Conservation (phyloP, 352 stramenopile genomes). For the Blastocystis sp. region DNA sequence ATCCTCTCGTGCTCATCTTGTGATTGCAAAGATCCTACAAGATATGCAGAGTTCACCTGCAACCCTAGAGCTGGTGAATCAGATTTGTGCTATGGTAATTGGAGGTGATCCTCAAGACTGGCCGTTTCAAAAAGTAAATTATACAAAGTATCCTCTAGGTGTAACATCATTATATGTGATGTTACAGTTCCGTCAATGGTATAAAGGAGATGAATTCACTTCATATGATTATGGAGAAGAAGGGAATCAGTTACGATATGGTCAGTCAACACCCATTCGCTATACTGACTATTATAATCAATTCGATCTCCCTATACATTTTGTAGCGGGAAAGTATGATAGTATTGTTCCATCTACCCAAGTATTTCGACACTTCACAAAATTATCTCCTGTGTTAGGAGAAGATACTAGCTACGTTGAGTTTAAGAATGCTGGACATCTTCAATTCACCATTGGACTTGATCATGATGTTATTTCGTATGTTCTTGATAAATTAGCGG, state of each 20-base stretch:
- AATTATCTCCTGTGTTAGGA: neutral
- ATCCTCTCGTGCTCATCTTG: neutral
- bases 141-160: conserved; percentile 67
- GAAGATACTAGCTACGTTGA: conserved; percentile 28
- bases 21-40: conserved; percentile 66
- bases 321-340: conserved; percentile 69
- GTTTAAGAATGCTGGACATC: conserved; percentile 65
- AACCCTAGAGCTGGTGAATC: conserved; percentile 61
- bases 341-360: conserved; percentile 69
- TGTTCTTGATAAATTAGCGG: conserved; percentile 20
- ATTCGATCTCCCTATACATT: conserved; percentile 70
- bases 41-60: conserved; percentile 66
- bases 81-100: conserved; percentile 50
- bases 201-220: conserved; percentile 19
- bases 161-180: conserved; percentile 67
- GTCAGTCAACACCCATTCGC: neutral
- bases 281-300: conserved; percentile 65
- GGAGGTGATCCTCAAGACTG: conserved; percentile 40
- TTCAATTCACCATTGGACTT: conserved; percentile 68
- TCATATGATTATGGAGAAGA: conserved; percentile 42
- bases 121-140: conserved; percentile 66
- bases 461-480: conserved; percentile 63
- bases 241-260: conserved; percentile 61
- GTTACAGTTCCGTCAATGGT: conserved; percentile 46
- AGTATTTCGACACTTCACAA: conserved; percentile 62